Evolutionary conservation across 164 flowering plant genomes (phyloP), one percentile per base, ranked within the genome.

Genomic region (Protea cynaroides): DNA sequence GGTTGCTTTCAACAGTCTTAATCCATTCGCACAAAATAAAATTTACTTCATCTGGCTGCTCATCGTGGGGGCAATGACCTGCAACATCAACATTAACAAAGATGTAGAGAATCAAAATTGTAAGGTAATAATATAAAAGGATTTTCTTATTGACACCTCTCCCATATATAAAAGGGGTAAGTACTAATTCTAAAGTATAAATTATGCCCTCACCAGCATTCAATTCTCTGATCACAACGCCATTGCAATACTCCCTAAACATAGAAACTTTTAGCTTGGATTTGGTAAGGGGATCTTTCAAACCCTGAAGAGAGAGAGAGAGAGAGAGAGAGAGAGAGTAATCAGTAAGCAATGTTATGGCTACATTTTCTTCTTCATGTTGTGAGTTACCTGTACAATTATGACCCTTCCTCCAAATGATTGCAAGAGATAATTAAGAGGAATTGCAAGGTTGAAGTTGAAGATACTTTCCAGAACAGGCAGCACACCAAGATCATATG

Each of bases 11-110:
- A 8, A 22, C 22, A 14, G 25, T 54, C 4, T 8, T 23, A 21
- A 84, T 57, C 91, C 91, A 86, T 58, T 82, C 72, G 34, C 69
- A n/a, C 0, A 86, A 70, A 7, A 82, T 79, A 10, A 72, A 64
- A 72, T 84, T 86, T 50, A 84, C 88, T 63, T 71, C 76, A 54
- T 79, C 79, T 59, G 91, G 91, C 63, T 22, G 59, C 78, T 86
- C 91, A 61, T 86, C 91, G 25, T 86, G 91, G 14, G 91, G 88
- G 67, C 91, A 86, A 57, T 86, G 91, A 12, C 91, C 91, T 84
- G 77, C 7, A 62, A 69, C 46, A 25, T 7, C 60, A 3, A 58
- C 8, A 7, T 1, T 7, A 58, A 10, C 18, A 7, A 7, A 29
- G 19, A 25, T 19, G 36, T 10, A 34, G 21, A 37, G 38, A 21